Base-by-base conservation (phyloP, 2,329 filamentous ascomycete species). In the Clonostachys sp. region DNA sequence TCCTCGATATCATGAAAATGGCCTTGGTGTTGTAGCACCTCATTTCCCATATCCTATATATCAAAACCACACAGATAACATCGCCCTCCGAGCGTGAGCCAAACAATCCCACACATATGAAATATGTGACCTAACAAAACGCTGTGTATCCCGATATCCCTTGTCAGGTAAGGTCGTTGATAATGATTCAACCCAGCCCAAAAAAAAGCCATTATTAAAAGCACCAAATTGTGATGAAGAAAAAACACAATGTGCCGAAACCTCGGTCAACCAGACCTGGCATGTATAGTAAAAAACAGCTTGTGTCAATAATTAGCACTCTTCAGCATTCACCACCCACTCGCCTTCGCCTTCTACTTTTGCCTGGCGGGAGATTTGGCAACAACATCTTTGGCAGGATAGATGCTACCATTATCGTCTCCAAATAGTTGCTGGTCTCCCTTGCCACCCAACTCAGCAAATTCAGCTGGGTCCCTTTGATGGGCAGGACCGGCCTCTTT, bases 371-470 rank as follows among this genome's bases (percentile, higher is more conserved):
- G 65, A 20, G 52, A 49, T 46, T 63, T 66, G 12, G 45, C 48
- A 38, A 52, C 51, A 24, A 55, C 55, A 12, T 68, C 64, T 14
- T 54, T 59, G 44, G 46, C 63, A 12, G 72, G 63, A 55, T 81
- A 82, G 49, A 74, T 68, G 57, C 75, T 80, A 36, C 60, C 65
- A 20, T 61, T 63, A 46, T 89, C 85, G 44, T 89, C 73, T 10
- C 78, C 81, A 61, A 84, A 96, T 13, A 96, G 74, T 41, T 78
- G 73, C 64, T 90, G 83, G 59, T 97, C 92, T 6, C 91, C 92
- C 58, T 87, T 89, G 14, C 90, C 90, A 38, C 92, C 92, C 73
- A 95, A 78, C 51, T 85, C 80, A 64, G 90, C 85, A 56, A 96
- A 97, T 57, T 94, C 90, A 6, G 78, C 73, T 0, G 89, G 77